These are phyloP conservation scores for Tetradesmus obliquus DNA, from an alignment of 139 green algal genomes.

Conservation along the genomic window DNA sequence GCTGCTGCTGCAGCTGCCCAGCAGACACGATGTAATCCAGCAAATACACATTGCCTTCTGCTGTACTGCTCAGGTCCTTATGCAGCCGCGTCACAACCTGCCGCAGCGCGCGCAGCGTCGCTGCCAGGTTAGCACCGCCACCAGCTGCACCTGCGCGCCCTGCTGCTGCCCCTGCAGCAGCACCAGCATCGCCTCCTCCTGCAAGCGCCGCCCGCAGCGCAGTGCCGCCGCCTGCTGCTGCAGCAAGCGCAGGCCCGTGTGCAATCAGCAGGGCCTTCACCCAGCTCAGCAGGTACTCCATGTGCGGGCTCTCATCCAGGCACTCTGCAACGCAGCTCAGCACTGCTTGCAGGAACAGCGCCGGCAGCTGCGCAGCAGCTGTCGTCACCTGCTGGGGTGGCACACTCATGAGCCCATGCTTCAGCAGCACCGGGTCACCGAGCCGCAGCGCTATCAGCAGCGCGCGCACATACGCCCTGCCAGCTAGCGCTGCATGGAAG, in stretches of 20 bases:
- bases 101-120: slow-evolving; percentile 76
- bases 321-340: slow-evolving; percentile 70
- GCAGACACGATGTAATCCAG: slow-evolving; percentile 82
- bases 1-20: slow-evolving; percentile 38
- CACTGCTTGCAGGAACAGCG: slow-evolving; percentile 58
- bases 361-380: slow-evolving; percentile 69
- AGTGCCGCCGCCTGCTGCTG: slow-evolving; percentile 25
- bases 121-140: slow-evolving; percentile 15
- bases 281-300: slow-evolving; percentile 89
- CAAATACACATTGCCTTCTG: slow-evolving; percentile 82
- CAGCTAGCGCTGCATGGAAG: slow-evolving; percentile 57
- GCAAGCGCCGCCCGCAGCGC: slow-evolving; percentile 27
- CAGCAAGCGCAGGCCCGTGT: slow-evolving; percentile 69
- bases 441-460: slow-evolving; percentile 88
- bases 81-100: slow-evolving; percentile 69
- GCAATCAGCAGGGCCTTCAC: slow-evolving; percentile 59
- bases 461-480: slow-evolving; percentile 68
- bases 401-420: slow-evolving; percentile 68
- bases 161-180: slow-evolving; percentile 15
- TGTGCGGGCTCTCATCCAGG: slow-evolving; percentile 72
- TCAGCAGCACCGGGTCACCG: slow-evolving; percentile 72
- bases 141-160: slow-evolving; percentile 23
- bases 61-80: slow-evolving; percentile 70
- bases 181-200: slow-evolving; percentile 6
- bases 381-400: slow-evolving; percentile 58